These are phyloP conservation scores for Solanum appendiculatum DNA, from an alignment of 257 asterid species.

Conservation along the genomic window DNA sequence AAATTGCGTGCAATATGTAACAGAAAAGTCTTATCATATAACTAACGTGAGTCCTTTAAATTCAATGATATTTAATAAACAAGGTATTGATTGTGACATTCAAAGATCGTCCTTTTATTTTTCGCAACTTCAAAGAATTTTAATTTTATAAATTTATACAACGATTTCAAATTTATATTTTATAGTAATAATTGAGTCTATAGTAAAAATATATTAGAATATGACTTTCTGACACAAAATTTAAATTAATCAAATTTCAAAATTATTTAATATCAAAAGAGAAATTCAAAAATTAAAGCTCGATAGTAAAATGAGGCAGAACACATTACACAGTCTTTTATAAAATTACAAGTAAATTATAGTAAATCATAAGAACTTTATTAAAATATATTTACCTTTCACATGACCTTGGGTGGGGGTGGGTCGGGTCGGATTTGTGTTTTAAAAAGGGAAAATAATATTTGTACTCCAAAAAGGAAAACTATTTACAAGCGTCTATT, in stretches of 20 bases:
- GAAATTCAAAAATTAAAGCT: background rate
- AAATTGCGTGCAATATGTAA: background rate
- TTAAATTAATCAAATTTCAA: background rate
- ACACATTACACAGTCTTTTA: background rate
- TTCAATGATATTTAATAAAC: background rate
- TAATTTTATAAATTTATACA: background rate
- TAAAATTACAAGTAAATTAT: conserved; percentile 1
- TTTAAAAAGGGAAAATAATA: background rate
- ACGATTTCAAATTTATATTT: background rate
- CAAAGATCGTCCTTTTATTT: background rate
- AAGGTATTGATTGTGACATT: background rate
- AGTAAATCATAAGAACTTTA: background rate
- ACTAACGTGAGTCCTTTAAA: background rate
- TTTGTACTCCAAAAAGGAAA: background rate
- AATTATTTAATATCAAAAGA: background rate
- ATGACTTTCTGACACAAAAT: background rate
- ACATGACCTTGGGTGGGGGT: conserved; percentile 4
- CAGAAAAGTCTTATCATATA: background rate
- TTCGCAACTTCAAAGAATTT: background rate
- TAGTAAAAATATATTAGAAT: background rate
- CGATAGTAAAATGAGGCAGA: background rate
- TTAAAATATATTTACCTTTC: conserved; percentile 14
- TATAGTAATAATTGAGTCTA: background rate
- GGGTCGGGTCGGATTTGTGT: background rate
- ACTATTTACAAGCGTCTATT: no score